Evolutionary conservation across 2,329 filamentous ascomycete genomes (phyloP), one percentile per base, ranked within the genome.

Genomic region (Talaromyces sp.): DNA sequence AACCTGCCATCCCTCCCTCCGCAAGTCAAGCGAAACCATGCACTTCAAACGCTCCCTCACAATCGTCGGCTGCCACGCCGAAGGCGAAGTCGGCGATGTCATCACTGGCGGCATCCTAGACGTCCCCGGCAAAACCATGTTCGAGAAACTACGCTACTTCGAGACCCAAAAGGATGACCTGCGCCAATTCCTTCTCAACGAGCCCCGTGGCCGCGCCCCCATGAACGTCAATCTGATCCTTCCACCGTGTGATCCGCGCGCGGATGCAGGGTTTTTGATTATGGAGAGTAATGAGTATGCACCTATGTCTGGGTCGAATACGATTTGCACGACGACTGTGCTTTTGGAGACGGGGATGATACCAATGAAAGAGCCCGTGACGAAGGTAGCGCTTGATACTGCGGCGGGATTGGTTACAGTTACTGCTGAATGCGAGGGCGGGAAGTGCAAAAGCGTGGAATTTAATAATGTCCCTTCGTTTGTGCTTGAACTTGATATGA

Each of bases 331-430:
- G 0, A 71, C 76, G 0, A 83, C 81, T 0, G 82, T 82, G 0
- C 69, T 84, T 15, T 68, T 84, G 25, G 82, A 83, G 67, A 83
- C 80, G 0, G 81, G 81, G 1, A 82, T 83, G 75, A 64, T 83
- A 1, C 70, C 73, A 0, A 83, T 83, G 79, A 71, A 74, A 25
- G 81, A 83, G 65, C 81, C 81, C 0, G 65, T 76, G 1, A 83
- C 81, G 0, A 68, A 71, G 11, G 51, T 83, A 2, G 73, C 67
- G 1, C 70, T 83, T 13, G 81, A 84, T 61, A 81, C 81, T 0
- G 76, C 81, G 0, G 82, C 82, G 1, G 81, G 81, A 0, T 67
- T 83, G 6, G 76, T 83, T 10, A 69, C 65, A 0, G 76, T 81
- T 0, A 79, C 72, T 13, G 80, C 81, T 0, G 72, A 80, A 27